phyloP scores from a whole-genome alignment of 108 stramenopile genomes.

The Nitzschia sp. region DNA sequence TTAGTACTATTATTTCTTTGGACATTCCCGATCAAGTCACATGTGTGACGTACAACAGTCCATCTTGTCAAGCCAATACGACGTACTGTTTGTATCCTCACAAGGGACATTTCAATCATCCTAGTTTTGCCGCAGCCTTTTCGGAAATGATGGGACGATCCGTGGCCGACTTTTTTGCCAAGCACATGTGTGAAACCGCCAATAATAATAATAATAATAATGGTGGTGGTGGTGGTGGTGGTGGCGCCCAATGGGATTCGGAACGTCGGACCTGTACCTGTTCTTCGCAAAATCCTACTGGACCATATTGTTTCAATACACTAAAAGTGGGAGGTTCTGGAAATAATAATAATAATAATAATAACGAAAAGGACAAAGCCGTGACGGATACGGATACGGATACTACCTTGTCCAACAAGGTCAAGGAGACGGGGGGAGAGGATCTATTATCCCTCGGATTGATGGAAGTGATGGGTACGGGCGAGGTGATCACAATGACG shows the following conservation, averaged over 20 bases:
- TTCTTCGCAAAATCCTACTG: not conserved
- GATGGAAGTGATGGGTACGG: too few relatives aligned
- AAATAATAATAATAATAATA: too few relatives aligned
- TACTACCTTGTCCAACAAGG: too few relatives aligned
- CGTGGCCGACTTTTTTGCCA: constrained; percentile 50
- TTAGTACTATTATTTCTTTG: not conserved
- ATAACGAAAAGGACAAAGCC: too few relatives aligned
- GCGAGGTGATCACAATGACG: not conserved
- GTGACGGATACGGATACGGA: too few relatives aligned
- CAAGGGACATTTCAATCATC: constrained; percentile 48
- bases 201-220: too few relatives aligned
- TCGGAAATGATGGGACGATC: constrained; percentile 37
- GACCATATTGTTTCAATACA: not conserved
- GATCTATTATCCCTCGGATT: too few relatives aligned
- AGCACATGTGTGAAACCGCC: constrained; percentile 29
- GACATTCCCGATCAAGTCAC: constrained; percentile 8
- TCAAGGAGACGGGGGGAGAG: too few relatives aligned
- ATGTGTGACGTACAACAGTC: constrained; percentile 1
- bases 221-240: too few relatives aligned
- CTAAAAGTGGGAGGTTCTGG: not conserved
- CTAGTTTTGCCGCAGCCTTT: constrained; percentile 41
- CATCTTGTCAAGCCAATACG: constrained; percentile 35
- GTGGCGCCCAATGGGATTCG: not conserved
- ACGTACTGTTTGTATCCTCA: constrained; percentile 43
- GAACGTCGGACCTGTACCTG: not conserved